Evolutionary conservation across 1,139 yeast genomes (phyloP), one percentile per base, ranked within the genome.

Genomic region (Sugiyamaella japonica): DNA sequence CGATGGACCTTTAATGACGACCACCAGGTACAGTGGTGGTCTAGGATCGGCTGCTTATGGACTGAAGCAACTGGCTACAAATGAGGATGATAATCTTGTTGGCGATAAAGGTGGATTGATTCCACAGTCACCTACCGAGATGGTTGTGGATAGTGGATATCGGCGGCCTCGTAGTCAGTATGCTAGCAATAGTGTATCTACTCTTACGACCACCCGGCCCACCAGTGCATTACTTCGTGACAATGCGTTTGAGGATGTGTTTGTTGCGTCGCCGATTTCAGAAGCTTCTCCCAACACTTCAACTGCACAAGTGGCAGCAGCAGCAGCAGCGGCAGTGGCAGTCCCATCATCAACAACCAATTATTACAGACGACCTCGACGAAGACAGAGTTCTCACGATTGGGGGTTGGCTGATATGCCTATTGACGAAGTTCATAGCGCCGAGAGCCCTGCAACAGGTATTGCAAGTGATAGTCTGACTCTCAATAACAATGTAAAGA

Each of bases 301-400:
- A 15, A 42, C 34, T 4, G 34, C 9, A 38, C 46, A 37, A 20
- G 25, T 20, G 25, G 5, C 25, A 20, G 6, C 25, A 20, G 25
- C 25, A 3, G 25, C 25, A 6, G 5, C 25, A 20, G n/a, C n/a
- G n/a, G n/a, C n/a, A n/a, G n/a, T n/a, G 29, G 53, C 41, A 10
- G 44, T 31, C 31, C 31, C 45, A 41, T 45, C 48, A 13, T 41
- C 48, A 13, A 38, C 54, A 6, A 54, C 55, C 0, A 64, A 61
- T 4, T 66, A 63, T 51, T 66, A 66, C 50, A 57, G 70, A n/a
- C 60, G 63, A 40, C 70, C 70, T 0, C 57, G 69, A 9, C 53
- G 66, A 28, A 57, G 68, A 2, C 61, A 58, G 17, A 59, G 63
- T 48, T 63, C 67, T 13, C 63, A 61, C 34, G 69, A 66, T 45